A percentile compares a stretch with the other conserved stretches of the same genome.
Conservation (phyloP, 352 stramenopile genomes). For the Phytophthora syringae region DNA sequence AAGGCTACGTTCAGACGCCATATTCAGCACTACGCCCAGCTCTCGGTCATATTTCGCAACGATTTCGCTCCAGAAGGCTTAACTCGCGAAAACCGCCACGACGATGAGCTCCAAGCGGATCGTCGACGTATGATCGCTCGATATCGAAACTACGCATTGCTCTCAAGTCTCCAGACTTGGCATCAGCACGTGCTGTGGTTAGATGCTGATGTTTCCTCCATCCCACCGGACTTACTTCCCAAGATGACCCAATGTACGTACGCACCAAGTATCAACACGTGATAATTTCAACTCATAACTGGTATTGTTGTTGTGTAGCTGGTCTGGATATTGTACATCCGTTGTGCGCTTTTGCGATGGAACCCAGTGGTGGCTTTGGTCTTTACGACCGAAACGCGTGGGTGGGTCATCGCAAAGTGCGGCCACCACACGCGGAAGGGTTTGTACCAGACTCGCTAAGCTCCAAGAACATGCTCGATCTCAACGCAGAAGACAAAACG, state of each 20-base stretch:
- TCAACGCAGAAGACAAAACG: constrained; percentile 1
- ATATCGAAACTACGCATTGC: constrained; percentile 46
- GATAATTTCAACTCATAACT: neutral
- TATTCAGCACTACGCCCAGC: constrained; percentile 24
- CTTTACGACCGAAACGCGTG: constrained; percentile 35
- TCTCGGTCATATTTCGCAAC: constrained; percentile 44
- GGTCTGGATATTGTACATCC: constrained; percentile 30
- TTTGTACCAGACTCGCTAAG: constrained; percentile 27
- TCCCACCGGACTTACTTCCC: constrained; percentile 26
- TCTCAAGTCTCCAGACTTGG: constrained; percentile 39
- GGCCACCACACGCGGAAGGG: constrained; percentile 11
- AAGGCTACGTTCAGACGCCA: constrained; percentile 7
- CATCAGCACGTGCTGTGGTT: constrained; percentile 49
- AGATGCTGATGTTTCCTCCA: constrained; percentile 37
- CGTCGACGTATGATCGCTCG: constrained; percentile 41
- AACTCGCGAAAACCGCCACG: constrained; percentile 36
- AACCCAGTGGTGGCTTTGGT: constrained; percentile 19
- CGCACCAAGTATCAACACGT: constrained; percentile 8
- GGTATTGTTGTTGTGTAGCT: constrained; percentile 14
- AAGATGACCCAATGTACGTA: constrained; percentile 43
- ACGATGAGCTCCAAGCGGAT: constrained; percentile 27
- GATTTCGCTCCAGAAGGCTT: constrained; percentile 23
- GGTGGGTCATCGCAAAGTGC: constrained; percentile 24
- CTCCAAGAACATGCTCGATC: constrained; percentile 7
- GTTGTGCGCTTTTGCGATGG: constrained; percentile 29